Percentiles rank a stretch among this genome's conserved stretches.
Conservation (phyloP, 345 rosid genomes). For the Gossypium raimondii region DNA sequence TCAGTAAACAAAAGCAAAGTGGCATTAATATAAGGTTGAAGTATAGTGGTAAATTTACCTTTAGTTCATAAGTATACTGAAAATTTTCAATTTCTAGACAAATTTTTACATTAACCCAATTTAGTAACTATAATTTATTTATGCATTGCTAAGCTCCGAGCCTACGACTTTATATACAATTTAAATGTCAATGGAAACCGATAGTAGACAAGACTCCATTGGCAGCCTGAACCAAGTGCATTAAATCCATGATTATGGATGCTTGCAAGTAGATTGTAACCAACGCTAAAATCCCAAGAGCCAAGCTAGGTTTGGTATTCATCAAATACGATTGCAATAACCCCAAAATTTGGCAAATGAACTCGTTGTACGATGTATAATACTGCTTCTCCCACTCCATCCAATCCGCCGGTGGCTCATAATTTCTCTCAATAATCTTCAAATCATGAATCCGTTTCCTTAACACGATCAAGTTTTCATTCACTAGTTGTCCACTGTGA, state of each 20-base stretch:
- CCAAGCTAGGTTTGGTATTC: slow-evolving; percentile 38
- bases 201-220: slow-evolving; percentile 4
- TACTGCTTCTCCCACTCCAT: slow-evolving; percentile 49
- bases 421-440: slow-evolving; percentile 29
- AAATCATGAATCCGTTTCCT: slow-evolving; percentile 37
- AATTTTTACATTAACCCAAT: too few species aligned
- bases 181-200: not conserved
- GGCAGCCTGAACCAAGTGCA: not conserved
- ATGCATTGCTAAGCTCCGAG: too few species aligned
- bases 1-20: too few species aligned
- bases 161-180: too few species aligned
- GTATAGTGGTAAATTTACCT: too few species aligned
- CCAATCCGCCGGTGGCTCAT: slow-evolving; percentile 36
- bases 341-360: slow-evolving; percentile 28
- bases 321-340: slow-evolving; percentile 37
- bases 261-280: slow-evolving; percentile 20
- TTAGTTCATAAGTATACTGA: too few species aligned
- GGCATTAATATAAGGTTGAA: too few species aligned
- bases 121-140: too few species aligned
- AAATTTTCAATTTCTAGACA: too few species aligned
- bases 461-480: slow-evolving; percentile 34
- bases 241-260: slow-evolving; percentile 3
- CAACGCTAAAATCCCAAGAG: slow-evolving; percentile 25
- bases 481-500: slow-evolving; percentile 21
- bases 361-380: slow-evolving; percentile 21